A percentile compares a stretch with the other conserved stretches of the same genome.
These are phyloP conservation scores for Malania oleifera DNA, from an alignment of 164 flowering plant species.

Conservation along the genomic window DNA sequence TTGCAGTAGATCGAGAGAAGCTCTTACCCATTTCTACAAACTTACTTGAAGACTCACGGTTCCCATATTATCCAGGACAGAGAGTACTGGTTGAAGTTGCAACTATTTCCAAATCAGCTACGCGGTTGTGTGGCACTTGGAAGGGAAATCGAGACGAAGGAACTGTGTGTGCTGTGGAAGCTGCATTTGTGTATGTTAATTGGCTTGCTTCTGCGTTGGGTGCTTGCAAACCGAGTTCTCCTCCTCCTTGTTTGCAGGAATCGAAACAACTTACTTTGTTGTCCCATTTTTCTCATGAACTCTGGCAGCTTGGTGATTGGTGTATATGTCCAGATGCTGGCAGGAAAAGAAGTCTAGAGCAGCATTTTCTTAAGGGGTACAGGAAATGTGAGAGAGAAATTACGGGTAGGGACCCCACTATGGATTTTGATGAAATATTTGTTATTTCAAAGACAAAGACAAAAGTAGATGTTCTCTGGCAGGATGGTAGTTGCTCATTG, in stretches of 20 bases:
- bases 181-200: conserved; percentile 63
- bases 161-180: conserved; percentile 63
- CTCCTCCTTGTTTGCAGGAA: conserved; percentile 51
- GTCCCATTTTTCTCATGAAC: conserved; percentile 65
- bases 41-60: conserved; percentile 64
- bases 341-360: conserved; percentile 12
- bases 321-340: conserved; percentile 49
- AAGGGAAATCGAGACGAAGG: conserved; percentile 51
- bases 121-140: conserved; percentile 71
- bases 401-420: conserved; percentile 14
- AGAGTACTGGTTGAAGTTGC: conserved; percentile 45
- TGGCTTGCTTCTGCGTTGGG: conserved; percentile 65
- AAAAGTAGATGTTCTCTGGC: conserved; percentile 84
- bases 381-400: conserved; percentile 19
- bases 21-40: conserved; percentile 50
- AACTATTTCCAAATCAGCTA: conserved; percentile 32
- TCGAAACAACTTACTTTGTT: conserved; percentile 49
- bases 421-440: conserved; percentile 34
- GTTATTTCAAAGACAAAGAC: conserved; percentile 57
- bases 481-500: conserved; percentile 59
- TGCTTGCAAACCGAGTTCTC: conserved; percentile 20
- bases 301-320: conserved; percentile 94
- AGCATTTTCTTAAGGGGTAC: conserved; percentile 5
- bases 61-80: conserved; percentile 84
- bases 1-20: conserved; percentile 36